Base-by-base conservation (phyloP, 176 grass and related monocot species). In the maize (Zea mays) region DNA sequence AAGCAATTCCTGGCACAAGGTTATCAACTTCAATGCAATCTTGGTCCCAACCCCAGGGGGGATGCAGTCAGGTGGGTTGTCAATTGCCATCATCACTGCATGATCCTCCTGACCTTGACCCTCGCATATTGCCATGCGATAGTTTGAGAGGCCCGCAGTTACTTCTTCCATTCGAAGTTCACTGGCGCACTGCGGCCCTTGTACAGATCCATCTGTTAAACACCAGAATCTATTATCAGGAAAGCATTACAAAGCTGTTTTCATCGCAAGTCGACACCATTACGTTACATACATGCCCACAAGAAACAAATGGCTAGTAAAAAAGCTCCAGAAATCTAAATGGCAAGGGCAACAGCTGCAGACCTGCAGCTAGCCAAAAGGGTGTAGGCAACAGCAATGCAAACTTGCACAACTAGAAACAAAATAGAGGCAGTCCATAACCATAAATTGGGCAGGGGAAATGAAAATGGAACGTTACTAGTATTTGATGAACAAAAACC, bases 171-270 rank as follows among this genome's bases (percentile, higher is more conserved):
- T 72, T 14, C 46, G 66, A n/a, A 45, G 46, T 11, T 72, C 74
- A 42, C 62, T 16, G 13, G 54, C 7, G 74, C 44, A 21, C 45
- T 12, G 37, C 12, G 67, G 58, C 15, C 58, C 58, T 1, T 69
- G 63, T 11, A 85, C 75, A 44, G 74, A 79, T 71, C 43, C 82
- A 61, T 79, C 82, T 85, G 75, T 35, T 64, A 3, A 46, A 85
- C 57, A 58, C 62, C 36, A 56, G 15, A 79, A 14, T 44, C 14
- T 11, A 67, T 38, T 17, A 9, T 78, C 62, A 84, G 63, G 43
- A 47, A 69, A 14, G 10, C 19, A 21, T 47, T 45, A 7, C 16
- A 69, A 44, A 69, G 43, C n/a, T 47, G 6, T 33, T 27, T 47
- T 13, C 21, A 69, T 20, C 8, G 4, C 20, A 68, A 45, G 9